A percentile compares a stretch with the other conserved stretches of the same genome.
These are phyloP conservation scores for Beauveria caledonica DNA, from an alignment of 2,329 filamentous ascomycete species.

Conservation along the genomic window DNA sequence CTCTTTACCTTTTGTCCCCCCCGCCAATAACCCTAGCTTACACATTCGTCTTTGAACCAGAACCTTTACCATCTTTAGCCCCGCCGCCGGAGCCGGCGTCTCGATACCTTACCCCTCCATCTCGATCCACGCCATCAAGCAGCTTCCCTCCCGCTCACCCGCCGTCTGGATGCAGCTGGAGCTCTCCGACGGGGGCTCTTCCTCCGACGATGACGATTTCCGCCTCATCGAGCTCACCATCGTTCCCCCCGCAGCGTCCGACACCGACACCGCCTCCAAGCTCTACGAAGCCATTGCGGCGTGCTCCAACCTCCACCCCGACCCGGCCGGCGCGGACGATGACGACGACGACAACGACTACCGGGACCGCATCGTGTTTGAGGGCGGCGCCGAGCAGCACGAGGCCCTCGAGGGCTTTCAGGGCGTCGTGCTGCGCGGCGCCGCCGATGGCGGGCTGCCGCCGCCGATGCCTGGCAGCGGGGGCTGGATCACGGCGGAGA, in stretches of 20 bases:
- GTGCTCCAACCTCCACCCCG: constrained; percentile 70
- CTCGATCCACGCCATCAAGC: constrained; percentile 66
- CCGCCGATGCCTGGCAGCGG: constrained; percentile 64
- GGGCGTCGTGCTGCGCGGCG: constrained; percentile 44
- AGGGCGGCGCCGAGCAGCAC: constrained; percentile 39
- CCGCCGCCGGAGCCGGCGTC: constrained; percentile 48
- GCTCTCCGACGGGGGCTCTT: constrained; percentile 48
- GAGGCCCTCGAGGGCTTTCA: constrained; percentile 47
- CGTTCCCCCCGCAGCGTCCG: constrained; percentile 36
- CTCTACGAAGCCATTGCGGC: constrained; percentile 64
- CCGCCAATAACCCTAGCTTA: background rate
- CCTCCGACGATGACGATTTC: constrained; percentile 49
- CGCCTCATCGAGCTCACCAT: constrained; percentile 61
- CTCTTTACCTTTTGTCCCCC: background rate
- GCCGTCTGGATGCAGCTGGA: constrained; percentile 62
- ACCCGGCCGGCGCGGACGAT: constrained; percentile 47
- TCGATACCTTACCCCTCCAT: constrained; percentile 67
- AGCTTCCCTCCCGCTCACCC: constrained; percentile 33
- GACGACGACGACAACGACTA: constrained; percentile 47
- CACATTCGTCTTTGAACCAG: constrained; percentile 15
- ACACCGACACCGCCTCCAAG: constrained; percentile 22
- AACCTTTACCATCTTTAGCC: constrained; percentile 55
- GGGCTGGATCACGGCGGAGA: constrained; percentile 88
- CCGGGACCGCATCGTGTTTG: constrained; percentile 48
- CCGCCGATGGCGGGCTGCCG: constrained; percentile 44